Conservation (phyloP, 257 asterid genomes). For the Eustoma russellianum region DNA sequence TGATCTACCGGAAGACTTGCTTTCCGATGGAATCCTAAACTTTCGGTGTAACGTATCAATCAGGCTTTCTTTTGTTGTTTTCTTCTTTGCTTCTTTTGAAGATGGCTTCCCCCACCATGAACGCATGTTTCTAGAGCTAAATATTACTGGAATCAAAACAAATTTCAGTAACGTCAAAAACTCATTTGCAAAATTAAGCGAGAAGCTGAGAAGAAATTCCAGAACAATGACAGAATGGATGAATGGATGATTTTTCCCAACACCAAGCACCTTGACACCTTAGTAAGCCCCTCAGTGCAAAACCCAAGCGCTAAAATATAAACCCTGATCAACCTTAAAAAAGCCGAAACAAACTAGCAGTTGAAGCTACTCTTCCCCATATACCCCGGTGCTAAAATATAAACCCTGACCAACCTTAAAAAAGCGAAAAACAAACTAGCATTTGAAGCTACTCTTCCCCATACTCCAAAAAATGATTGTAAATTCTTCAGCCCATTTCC, state of each 20-base stretch:
- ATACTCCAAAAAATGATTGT: too few species aligned
- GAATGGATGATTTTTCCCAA: background rate
- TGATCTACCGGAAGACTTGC: constrained; percentile 57
- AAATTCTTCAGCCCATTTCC: too few species aligned
- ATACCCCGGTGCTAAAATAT: too few species aligned
- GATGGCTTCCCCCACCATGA: constrained; percentile 94
- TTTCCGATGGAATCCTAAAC: constrained; percentile 61
- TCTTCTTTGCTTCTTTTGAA: constrained; percentile 79
- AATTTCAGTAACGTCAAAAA: too few species aligned
- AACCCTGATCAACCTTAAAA: too few species aligned
- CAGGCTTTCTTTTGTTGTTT: constrained; percentile 66
- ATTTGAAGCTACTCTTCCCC: too few species aligned
- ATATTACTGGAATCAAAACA: constrained; percentile 12
- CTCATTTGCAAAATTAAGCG: constrained; percentile 1
- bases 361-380: too few species aligned
- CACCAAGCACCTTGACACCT: background rate
- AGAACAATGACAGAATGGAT: background rate
- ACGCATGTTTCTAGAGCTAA: constrained; percentile 67
- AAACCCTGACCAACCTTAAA: too few species aligned
- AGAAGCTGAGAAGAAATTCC: constrained; percentile 1
- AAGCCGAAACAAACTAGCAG: too few species aligned
- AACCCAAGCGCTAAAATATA: background rate
- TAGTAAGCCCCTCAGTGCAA: background rate
- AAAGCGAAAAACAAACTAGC: too few species aligned
- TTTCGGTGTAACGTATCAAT: constrained; percentile 75